Percentiles rank a stretch among this genome's conserved stretches.
Evolutionary conservation across 208 protist genomes (phyloP).

Genomic region (Plasmodiophora brassicae): DNA sequence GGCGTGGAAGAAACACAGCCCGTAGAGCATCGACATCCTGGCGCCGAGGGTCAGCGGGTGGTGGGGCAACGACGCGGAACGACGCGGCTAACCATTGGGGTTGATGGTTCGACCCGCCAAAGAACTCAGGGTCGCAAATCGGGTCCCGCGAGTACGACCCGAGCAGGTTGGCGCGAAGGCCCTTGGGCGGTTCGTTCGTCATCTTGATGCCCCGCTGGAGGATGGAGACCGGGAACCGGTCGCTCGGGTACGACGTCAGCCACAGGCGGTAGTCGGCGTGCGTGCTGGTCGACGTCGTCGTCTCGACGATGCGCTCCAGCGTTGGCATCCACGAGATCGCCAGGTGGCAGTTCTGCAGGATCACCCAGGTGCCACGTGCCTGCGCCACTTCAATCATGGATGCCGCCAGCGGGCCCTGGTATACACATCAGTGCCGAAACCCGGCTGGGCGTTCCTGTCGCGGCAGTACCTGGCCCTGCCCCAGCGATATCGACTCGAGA

Average conservation of each 20-base stretch:
- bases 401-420: constrained; percentile 52
- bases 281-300: constrained; percentile 67
- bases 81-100: background rate
- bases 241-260: constrained; percentile 91
- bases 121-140: constrained; percentile 40
- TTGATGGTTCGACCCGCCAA: background rate
- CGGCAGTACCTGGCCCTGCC: constrained; percentile 88
- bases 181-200: constrained; percentile 95
- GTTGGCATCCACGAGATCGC: constrained; percentile 80
- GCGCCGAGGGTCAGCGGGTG: constrained; percentile 46
- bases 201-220: constrained; percentile 96
- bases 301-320: constrained; percentile 89
- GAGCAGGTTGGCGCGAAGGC: constrained; percentile 86
- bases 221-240: constrained; percentile 89
- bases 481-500: constrained; percentile 88
- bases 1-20: constrained; percentile 91
- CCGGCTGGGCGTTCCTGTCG: constrained; percentile 62
- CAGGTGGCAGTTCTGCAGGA: constrained; percentile 94
- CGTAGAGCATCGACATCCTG: constrained; percentile 84
- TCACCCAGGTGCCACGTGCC: constrained; percentile 74
- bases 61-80: constrained; percentile 44
- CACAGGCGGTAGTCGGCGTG: constrained; percentile 92
- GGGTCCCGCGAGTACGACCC: constrained; percentile 74
- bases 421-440: background rate
- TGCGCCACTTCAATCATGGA: constrained; percentile 85